Percentiles rank a stretch among this genome's conserved stretches.
Evolutionary conservation across 257 asterid genomes (phyloP).

Genomic region (Nicotiana otophora): DNA sequence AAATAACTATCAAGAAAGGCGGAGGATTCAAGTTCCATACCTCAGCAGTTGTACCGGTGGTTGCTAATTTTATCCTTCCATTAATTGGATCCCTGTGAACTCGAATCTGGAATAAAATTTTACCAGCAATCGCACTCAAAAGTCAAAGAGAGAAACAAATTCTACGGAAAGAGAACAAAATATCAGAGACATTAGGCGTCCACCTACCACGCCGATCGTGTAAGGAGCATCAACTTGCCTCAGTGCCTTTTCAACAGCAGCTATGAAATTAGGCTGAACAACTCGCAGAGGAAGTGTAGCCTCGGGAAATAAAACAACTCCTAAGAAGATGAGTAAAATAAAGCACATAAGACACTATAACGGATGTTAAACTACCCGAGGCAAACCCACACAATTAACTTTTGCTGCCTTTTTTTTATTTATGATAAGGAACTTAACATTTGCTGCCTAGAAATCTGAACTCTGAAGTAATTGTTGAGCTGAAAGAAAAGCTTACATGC

Average conservation of each 20-base stretch:
- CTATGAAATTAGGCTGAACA: constrained; percentile 56
- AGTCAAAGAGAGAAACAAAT: constrained; percentile 14
- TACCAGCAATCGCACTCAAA: constrained; percentile 15
- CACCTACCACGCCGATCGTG: constrained; percentile 85
- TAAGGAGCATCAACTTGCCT: constrained; percentile 69
- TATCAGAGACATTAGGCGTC: constrained; percentile 5
- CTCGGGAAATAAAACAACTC: constrained; percentile 94
- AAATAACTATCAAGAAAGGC: background rate
- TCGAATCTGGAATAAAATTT: constrained; percentile 54
- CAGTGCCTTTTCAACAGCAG: constrained; percentile 84
- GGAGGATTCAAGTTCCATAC: constrained; percentile 24
- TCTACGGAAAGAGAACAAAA: constrained; percentile 7
- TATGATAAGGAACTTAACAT: background rate
- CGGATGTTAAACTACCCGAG: background rate
- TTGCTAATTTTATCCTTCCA: constrained; percentile 54
- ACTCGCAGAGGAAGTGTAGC: constrained; percentile 95
- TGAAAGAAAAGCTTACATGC: background rate
- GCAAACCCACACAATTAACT: background rate
- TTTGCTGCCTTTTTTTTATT: background rate
- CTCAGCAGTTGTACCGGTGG: constrained; percentile 94
- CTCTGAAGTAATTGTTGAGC: background rate
- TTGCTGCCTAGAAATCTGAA: background rate
- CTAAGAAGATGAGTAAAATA: constrained; percentile 32
- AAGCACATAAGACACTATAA: background rate
- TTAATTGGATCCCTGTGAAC: constrained; percentile 46